A percentile compares a stretch with the other conserved stretches of the same genome.
These are phyloP conservation scores for Skeletonema marinoi DNA, from an alignment of 108 stramenopile genomes.

Conservation along the genomic window DNA sequence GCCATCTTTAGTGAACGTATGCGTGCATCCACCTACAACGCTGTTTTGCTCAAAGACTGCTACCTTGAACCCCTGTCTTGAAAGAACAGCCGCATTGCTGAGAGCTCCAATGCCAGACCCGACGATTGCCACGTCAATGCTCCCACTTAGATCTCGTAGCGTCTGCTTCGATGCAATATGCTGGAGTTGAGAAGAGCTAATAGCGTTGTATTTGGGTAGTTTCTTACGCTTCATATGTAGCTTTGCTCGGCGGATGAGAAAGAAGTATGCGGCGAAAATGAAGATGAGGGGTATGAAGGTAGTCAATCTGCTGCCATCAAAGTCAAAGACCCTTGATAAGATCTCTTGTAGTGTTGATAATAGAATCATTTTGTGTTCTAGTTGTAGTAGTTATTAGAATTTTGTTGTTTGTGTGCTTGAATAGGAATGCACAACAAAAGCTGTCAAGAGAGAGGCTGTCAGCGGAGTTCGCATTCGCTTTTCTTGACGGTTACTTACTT, in stretches of 20 bases:
- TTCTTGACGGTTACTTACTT: too few relatives aligned
- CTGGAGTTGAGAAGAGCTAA: constrained; percentile 8
- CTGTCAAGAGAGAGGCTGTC: too few relatives aligned
- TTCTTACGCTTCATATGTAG: constrained; percentile 3
- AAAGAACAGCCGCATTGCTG: constrained; percentile 31
- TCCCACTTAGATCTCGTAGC: constrained; percentile 23
- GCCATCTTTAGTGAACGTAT: constrained; percentile 49
- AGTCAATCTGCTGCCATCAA: background rate
- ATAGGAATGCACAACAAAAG: too few relatives aligned
- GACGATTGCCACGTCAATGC: constrained; percentile 49
- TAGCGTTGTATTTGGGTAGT: constrained; percentile 25
- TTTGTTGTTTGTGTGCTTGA: too few relatives aligned
- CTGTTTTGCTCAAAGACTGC: constrained; percentile 58
- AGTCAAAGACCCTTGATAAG: background rate
- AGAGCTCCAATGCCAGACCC: constrained; percentile 57
- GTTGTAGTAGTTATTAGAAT: background rate
- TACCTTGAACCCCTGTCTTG: constrained; percentile 47
- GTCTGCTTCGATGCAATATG: constrained; percentile 17
- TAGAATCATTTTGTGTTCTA: background rate
- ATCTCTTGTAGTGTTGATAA: background rate
- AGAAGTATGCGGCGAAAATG: constrained; percentile 16
- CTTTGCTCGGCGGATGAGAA: constrained; percentile 17
- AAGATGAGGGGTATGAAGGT: constrained; percentile 18
- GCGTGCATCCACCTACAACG: constrained; percentile 52
- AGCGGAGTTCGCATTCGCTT: too few relatives aligned